Conservation (phyloP, 345 rosid genomes). For the Lumnitzera racemosa region DNA sequence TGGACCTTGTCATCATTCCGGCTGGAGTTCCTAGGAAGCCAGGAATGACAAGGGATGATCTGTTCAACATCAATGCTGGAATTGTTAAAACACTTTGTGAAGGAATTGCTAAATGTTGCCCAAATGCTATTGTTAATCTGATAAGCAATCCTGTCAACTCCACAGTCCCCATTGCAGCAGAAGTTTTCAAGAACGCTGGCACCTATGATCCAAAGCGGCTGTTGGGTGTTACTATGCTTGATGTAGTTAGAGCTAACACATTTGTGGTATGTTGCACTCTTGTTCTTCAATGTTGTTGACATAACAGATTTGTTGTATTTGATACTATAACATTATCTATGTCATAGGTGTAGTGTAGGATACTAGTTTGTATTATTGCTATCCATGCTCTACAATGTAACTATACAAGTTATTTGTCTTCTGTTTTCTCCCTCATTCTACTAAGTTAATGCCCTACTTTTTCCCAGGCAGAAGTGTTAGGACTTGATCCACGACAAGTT, state of each 20-base stretch:
- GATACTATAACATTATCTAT: too few species aligned
- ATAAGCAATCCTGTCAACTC: slow-evolving; percentile 97
- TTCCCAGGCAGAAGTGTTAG: slow-evolving; percentile 88
- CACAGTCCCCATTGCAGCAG: slow-evolving; percentile 90
- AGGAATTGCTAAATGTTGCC: slow-evolving; percentile 80
- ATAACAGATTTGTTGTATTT: too few species aligned
- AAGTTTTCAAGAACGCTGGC: slow-evolving; percentile 90
- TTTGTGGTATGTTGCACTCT: slow-evolving; percentile 61
- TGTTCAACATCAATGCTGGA: slow-evolving; percentile 95
- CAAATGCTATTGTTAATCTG: slow-evolving; percentile 72
- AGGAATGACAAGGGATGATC: slow-evolving; percentile 98
- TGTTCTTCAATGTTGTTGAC: too few species aligned
- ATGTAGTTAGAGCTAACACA: slow-evolving; percentile 95
- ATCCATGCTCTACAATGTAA: neutral
- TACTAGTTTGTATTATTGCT: too few species aligned
- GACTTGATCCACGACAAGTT: slow-evolving; percentile 91
- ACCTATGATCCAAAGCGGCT: slow-evolving; percentile 76
- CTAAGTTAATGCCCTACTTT: neutral
- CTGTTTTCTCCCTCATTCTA: neutral
- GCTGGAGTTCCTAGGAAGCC: slow-evolving; percentile 99
- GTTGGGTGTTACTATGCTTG: slow-evolving; percentile 95
- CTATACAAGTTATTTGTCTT: neutral
- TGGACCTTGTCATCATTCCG: slow-evolving; percentile 88
- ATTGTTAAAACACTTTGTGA: slow-evolving; percentile 83
- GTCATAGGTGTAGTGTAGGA: too few species aligned